Evolutionary conservation across 352 stramenopile species (phyloP).

Genomic region (Phytopythium mirpurense): DNA sequence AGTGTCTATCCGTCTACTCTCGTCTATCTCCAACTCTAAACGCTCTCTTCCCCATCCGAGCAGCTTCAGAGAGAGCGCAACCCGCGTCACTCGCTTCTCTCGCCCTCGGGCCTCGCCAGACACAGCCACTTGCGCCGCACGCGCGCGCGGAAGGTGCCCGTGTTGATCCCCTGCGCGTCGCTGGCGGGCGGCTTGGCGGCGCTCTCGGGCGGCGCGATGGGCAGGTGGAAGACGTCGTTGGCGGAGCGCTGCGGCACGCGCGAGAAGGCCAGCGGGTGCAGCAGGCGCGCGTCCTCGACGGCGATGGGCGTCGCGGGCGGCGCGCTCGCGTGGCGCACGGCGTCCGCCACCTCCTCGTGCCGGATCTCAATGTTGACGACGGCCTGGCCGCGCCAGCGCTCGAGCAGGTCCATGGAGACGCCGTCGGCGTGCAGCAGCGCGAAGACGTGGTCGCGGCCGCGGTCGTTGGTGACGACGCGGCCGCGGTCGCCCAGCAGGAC

Average conservation of each 20-base stretch:
- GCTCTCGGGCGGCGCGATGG: slow-evolving; percentile 28
- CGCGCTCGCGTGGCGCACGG: slow-evolving; percentile 1
- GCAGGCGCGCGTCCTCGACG: slow-evolving; percentile 46
- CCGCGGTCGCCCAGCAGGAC: slow-evolving; percentile 55
- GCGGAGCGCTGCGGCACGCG: slow-evolving; percentile 54
- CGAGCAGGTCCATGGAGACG: slow-evolving; percentile 67
- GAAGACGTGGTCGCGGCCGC: slow-evolving; percentile 95
- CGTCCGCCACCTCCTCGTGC: slow-evolving; percentile 35
- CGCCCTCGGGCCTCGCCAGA: slow-evolving; percentile 11
- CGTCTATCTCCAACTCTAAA: too few species aligned
- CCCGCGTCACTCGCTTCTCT: background rate
- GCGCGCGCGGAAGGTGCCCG: slow-evolving; percentile 13
- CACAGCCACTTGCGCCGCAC: slow-evolving; percentile 39
- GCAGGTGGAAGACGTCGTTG: slow-evolving; percentile 47
- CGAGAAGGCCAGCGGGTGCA: slow-evolving; percentile 64
- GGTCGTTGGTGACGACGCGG: slow-evolving; percentile 95
- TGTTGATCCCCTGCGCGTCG: slow-evolving; percentile 8
- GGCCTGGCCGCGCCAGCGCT: slow-evolving; percentile 60
- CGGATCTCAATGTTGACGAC: slow-evolving; percentile 76
- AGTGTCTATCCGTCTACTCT: too few species aligned
- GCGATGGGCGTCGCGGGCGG: slow-evolving; percentile 23
- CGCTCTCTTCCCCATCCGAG: background rate
- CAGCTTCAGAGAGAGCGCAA: too few species aligned
- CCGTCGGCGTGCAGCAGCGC: slow-evolving; percentile 43
- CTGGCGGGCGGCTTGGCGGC: slow-evolving; percentile 14